phyloP scores from a whole-genome alignment of 2,329 filamentous ascomycete species.

The Pseudopyricularia javanii region DNA sequence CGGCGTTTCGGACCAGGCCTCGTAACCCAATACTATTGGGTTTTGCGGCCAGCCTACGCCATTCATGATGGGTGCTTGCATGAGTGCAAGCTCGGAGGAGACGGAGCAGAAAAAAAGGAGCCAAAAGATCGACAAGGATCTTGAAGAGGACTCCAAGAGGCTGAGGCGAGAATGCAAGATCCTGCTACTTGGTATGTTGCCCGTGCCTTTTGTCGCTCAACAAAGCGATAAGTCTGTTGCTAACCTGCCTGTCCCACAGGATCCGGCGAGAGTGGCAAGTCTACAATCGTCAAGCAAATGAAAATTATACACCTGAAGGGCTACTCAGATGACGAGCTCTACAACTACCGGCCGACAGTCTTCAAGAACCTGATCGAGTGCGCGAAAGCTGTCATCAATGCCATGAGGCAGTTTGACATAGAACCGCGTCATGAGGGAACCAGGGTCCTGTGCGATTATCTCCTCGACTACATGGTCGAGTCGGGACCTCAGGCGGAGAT shows the following conservation, averaged over 20 bases:
- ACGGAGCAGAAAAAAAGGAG: conserved; percentile 91
- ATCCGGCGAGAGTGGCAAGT: conserved; percentile 96
- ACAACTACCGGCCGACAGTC: conserved; percentile 87
- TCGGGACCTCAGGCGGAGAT: conserved; percentile 79
- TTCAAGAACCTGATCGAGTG: conserved; percentile 98
- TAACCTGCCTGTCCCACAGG: conserved; percentile 43
- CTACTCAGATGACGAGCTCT: conserved; percentile 86
- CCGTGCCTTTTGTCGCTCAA: conserved; percentile 5
- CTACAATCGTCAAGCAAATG: conserved; percentile 99
- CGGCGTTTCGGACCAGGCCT: neutral
- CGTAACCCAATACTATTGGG: conserved; percentile 1
- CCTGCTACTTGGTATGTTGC: conserved; percentile 67
- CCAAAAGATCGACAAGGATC: conserved; percentile 83
- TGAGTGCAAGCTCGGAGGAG: conserved; percentile 80
- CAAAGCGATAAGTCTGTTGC: neutral
- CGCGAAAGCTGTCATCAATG: conserved; percentile 81
- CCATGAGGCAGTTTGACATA: conserved; percentile 86
- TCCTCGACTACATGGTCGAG: conserved; percentile 81
- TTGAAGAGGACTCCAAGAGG: conserved; percentile 89
- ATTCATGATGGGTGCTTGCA: conserved; percentile 71
- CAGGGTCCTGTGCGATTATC: conserved; percentile 62
- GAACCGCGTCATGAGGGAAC: conserved; percentile 62
- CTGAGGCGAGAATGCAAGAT: conserved; percentile 99
- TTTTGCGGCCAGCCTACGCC: neutral
- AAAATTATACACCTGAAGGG: conserved; percentile 99